Base-by-base conservation (phyloP, 208 protist genomes). In the Phytomonas serpens region DNA sequence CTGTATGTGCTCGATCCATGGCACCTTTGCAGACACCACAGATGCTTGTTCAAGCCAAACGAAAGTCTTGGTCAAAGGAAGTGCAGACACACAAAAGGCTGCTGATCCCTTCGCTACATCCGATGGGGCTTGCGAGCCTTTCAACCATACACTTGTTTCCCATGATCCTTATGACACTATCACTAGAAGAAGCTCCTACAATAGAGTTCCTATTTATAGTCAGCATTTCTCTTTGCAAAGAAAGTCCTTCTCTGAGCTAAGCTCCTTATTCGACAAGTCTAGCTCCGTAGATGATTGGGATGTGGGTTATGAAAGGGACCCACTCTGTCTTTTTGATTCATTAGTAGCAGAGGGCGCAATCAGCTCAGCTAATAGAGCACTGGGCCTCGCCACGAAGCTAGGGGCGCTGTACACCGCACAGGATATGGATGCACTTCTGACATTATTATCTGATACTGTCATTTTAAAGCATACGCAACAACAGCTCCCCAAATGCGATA, bases 361-460 rank as follows among this genome's bases (percentile, higher is more conserved):
- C 19, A 57, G 47, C 47, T 66, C 72, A 7, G 74, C 74, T 14
- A 64, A 71, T 27, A 64, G 29, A 29, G 83, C 83, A 9, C 79
- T 91, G 34, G 81, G 85, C 77, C 82, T 93, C 70, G 88, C 83
- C 38, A 74, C 83, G 36, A 89, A 86, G 68, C 68, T 93, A 23
- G 85, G 88, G 61, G 84, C 79, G 10, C 67, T 91, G 19, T 93
- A 90, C 72, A 82, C 78, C 16, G 81, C 84, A 30, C 84, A 91
- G 77, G 88, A 93, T 78, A 86, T 93, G 71, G 82, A 89, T 75
- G 85, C 84, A 27, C 69, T 88, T 47, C 74, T 88, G 38, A 76
- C 77, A 27, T 51, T 88, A 61, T 75, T 57, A 27, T 6, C 47
- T 57, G 23, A 57, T 57, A 23, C 47, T 57, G 23, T 1, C 6